phyloP scores from a whole-genome alignment of 2,329 filamentous ascomycete genomes.

The Alternaria ethzedia region DNA sequence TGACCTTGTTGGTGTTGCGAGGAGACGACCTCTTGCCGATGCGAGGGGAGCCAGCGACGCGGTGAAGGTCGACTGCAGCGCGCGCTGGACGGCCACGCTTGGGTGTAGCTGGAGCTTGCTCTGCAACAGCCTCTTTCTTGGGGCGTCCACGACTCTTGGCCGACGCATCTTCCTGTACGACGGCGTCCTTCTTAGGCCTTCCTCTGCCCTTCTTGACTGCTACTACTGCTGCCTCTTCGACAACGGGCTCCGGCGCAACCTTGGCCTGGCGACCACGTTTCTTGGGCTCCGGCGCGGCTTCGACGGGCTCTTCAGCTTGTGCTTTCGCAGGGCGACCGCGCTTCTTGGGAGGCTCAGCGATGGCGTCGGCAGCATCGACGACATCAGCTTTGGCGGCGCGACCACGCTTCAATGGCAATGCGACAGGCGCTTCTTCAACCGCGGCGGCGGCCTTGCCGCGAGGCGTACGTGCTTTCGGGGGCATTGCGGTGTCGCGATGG shows the following conservation, averaged over 20 bases:
- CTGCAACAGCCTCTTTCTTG: slow-evolving; percentile 4
- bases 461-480: slow-evolving; percentile 19
- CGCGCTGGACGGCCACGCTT: slow-evolving; percentile 25
- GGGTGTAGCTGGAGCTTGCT: slow-evolving; percentile 5
- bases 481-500: slow-evolving; percentile 11
- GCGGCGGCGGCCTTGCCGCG: slow-evolving; percentile 18
- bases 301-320: background rate
- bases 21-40: slow-evolving; percentile 26
- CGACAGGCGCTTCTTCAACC: slow-evolving; percentile 5
- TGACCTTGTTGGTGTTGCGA: slow-evolving; percentile 14
- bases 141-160: slow-evolving; percentile 19
- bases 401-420: slow-evolving; percentile 27
- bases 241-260: slow-evolving; percentile 5
- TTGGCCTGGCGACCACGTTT: background rate
- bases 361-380: slow-evolving; percentile 13
- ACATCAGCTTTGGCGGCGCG: slow-evolving; percentile 23
- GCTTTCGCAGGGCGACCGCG: slow-evolving; percentile 19
- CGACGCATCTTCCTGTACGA: background rate
- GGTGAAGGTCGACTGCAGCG: slow-evolving; percentile 16
- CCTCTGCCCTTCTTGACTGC: slow-evolving; percentile 16
- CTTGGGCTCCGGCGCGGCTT: slow-evolving; percentile 1
- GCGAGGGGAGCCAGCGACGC: slow-evolving; percentile 28
- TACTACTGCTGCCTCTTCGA: slow-evolving; percentile 8
- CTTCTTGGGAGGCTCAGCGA: slow-evolving; percentile 11
- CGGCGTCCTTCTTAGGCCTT: slow-evolving; percentile 9